Base-by-base conservation (phyloP, 768 basidiomycete genomes). In the Glaciozyma antarctica region DNA sequence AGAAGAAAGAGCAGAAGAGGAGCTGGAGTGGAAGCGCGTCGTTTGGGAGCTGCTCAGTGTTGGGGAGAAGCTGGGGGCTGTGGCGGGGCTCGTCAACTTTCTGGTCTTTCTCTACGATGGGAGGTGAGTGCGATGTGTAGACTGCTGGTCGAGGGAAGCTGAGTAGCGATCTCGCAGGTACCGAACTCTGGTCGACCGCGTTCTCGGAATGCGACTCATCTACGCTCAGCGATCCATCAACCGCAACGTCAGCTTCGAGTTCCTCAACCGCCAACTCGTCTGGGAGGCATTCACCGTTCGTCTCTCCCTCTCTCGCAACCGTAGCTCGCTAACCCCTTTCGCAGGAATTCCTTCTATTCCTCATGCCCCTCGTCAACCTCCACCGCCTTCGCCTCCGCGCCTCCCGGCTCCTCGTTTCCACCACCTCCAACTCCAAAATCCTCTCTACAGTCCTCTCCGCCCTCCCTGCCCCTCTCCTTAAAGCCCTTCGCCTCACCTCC, bases 221-320 rank as follows among this genome's bases (percentile, higher is more conserved):
- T 87, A 93, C 5, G 81, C 87, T 0, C 82, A 84, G 41, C 78
- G 81, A 49, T 81, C 86, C 43, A 81, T 85, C 44, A 85, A 83
- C 66, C 84, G 88, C 22, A 86, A 93, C 71, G 88, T 98, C 58
- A 94, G 89, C 73, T 99, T 95, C 77, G 95, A 98, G 74, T 98
- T 92, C 73, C 94, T 98, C 90, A 97, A 98, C 73, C 88, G 95
- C 71, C 94, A 98, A 76, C 88, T 99, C 83, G 95, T 99, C 61
- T 99, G 95, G 95, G 90, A 93, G 75, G 89, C 91, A 0, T 94
- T 98, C 76, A 98, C 95, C 10, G 94, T 94, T 74, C 61, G 88
- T 57, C 22, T 13, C 30, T 24, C 32, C 32, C 3, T 2, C 6
- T 32, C 32, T 54, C 21, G 5, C 6, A 32, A 32, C 32, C 32